Evolutionary conservation across 352 stramenopile genomes (phyloP).

Genomic region (Globisporangium nagaii): DNA sequence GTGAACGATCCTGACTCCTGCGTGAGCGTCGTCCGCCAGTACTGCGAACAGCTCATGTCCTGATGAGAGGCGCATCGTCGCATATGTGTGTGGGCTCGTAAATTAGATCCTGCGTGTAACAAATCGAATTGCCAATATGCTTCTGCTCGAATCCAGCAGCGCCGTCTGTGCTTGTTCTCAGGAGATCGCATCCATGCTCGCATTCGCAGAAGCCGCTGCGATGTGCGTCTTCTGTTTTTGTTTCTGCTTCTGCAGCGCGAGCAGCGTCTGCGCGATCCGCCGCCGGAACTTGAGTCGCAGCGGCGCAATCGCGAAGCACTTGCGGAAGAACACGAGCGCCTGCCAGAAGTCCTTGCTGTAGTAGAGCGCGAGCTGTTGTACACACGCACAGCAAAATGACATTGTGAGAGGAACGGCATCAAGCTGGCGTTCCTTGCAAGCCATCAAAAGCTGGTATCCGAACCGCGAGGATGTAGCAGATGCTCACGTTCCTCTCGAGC

Average conservation of each 20-base stretch:
- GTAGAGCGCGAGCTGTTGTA: conserved; percentile 41
- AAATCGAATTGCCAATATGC: background rate
- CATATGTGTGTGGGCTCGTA: background rate
- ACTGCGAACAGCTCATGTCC: conserved; percentile 13
- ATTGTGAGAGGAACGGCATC: too few species aligned
- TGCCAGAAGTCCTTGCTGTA: conserved; percentile 29
- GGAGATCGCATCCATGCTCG: too few species aligned
- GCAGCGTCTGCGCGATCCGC: conserved; percentile 33
- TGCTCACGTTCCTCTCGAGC: conserved; percentile 8
- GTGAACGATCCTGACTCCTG: conserved; percentile 12
- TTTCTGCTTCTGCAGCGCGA: conserved; percentile 26
- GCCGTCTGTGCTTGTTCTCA: too few species aligned
- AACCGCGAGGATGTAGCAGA: conserved; percentile 52
- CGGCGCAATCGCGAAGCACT: conserved; percentile 28
- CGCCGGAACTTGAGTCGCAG: conserved; percentile 45
- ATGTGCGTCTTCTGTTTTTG: background rate
- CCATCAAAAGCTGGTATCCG: background rate
- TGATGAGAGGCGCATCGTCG: background rate
- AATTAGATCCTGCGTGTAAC: background rate
- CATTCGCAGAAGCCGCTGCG: too few species aligned
- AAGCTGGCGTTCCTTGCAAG: too few species aligned
- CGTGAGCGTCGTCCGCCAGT: conserved; percentile 11
- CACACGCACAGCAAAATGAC: background rate
- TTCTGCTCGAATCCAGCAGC: too few species aligned
- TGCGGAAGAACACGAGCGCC: conserved; percentile 42